Base-by-base conservation (phyloP, 1,284 basidiomycete genomes). In the Rhodotorula sp. region DNA sequence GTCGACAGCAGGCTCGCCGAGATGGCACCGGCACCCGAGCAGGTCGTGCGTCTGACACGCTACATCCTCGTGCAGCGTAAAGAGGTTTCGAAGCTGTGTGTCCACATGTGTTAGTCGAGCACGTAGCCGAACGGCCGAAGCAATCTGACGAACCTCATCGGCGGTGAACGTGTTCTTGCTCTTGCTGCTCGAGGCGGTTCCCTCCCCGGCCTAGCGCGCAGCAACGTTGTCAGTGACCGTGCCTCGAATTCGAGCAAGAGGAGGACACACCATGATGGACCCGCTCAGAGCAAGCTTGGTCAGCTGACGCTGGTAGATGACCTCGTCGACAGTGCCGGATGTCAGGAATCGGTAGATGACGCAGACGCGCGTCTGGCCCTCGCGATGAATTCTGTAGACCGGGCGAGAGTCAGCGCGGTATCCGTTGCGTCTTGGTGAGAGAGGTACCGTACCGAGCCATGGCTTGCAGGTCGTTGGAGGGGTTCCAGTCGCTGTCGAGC, bases 401-500 rank as follows among this genome's bases (percentile, higher is more conserved):
- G 8, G 8, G 23, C n/a, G 26, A 31, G 15, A n/a, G 60, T 66
- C 16, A 62, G 23, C 55, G 57, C 73, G 4, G 18, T 7, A 0
- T 19, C 38, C 8, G n/a, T 16, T 21, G 5, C 8, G 26, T 23
- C 66, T 47, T 61, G 70, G 52, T 16, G 58, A 52, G 50, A 34
- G 26, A 34, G 38, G 5, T 47, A 19, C 78, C 84, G 71, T 72
- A 93, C 92, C 97, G 88, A 64, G 94, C 95, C 95, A 99, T 99
- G 1, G 95, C 91, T 81, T 99, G 95, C 23, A 94, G 82, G 81
- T 99, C 95, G 77, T 91, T 90, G 76, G 90, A 91, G 62, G 93
- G 93, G 81, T 95, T 95, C 93, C 97, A 99, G 79, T 99, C 95
- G 62, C 91, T 93, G 81, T 99, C 95, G 71, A 86, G 83, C 26